These are phyloP conservation scores for Volvariella surrecta DNA, from an alignment of 1,284 basidiomycete genomes.

Conservation along the genomic window DNA sequence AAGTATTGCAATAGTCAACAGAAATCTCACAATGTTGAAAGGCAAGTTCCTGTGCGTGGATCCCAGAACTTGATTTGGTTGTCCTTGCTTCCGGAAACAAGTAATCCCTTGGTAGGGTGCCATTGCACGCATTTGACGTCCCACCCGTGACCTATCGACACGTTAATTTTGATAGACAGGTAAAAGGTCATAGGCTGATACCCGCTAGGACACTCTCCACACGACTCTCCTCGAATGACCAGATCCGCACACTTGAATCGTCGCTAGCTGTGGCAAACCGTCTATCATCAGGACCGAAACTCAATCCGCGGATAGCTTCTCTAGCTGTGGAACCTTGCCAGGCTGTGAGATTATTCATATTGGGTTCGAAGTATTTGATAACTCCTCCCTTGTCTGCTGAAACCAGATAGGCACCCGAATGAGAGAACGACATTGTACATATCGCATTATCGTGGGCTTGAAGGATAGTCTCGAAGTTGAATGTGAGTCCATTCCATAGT, in stretches of 20 bases:
- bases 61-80: conserved; percentile 99
- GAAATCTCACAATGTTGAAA: conserved; percentile 74
- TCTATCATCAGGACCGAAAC: conserved; percentile 87
- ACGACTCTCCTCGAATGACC: conserved; percentile 88
- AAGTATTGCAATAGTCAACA: conserved; percentile 3
- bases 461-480: conserved; percentile 99
- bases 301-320: conserved; percentile 85
- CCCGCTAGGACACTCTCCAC: conserved; percentile 86
- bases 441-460: conserved; percentile 96
- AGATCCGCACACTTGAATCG: conserved; percentile 90
- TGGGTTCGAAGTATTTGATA: conserved; percentile 98
- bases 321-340: conserved; percentile 77
- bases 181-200: no score
- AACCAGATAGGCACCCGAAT: conserved; percentile 86
- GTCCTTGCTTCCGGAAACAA: conserved; percentile 94
- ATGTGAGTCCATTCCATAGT: conserved; percentile 97
- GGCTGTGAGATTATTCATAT: conserved; percentile 96
- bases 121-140: conserved; percentile 98
- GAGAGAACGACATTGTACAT: conserved; percentile 83
- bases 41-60: conserved; percentile 79
- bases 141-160: conserved; percentile 92
- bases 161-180: no score
- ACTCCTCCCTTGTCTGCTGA: conserved; percentile 91
- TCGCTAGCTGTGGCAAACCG: conserved; percentile 93
- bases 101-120: conserved; percentile 93